Conservation (phyloP, 208 protist species). For the Leishmania martiniquensis region DNA sequence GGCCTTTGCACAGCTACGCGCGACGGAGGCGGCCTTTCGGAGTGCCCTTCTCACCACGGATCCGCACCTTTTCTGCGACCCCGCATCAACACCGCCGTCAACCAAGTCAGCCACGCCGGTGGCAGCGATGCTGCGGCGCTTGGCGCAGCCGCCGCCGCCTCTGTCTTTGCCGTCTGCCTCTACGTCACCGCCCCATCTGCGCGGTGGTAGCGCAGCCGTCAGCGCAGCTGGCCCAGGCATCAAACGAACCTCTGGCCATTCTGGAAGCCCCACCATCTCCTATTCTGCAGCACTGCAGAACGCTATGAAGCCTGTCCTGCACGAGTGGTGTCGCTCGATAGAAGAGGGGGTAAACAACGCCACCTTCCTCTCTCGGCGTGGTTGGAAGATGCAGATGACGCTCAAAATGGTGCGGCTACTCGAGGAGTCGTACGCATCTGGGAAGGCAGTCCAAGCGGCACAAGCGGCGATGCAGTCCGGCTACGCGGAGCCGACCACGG, state of each 20-base stretch:
- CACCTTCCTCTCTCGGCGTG: slow-evolving; percentile 1
- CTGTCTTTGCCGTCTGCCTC: neutral
- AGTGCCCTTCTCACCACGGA: slow-evolving; percentile 26
- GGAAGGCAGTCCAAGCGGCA: slow-evolving; percentile 11
- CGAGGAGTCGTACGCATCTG: slow-evolving; percentile 28
- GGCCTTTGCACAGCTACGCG: slow-evolving; percentile 18
- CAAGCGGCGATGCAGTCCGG: slow-evolving; percentile 12
- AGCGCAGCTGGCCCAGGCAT: neutral
- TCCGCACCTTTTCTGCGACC: slow-evolving; percentile 18
- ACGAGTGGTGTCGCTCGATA: slow-evolving; percentile 25
- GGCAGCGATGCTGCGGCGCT: neutral
- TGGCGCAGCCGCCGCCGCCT: neutral
- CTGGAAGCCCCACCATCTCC: neutral
- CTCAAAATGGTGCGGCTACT: slow-evolving; percentile 23
- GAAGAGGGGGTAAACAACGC: slow-evolving; percentile 8
- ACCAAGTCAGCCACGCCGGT: neutral
- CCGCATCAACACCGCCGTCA: slow-evolving; percentile 7
- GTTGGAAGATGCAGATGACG: slow-evolving; percentile 9
- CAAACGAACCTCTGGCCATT: neutral
- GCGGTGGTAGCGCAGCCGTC: neutral
- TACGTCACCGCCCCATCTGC: neutral
- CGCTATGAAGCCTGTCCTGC: slow-evolving; percentile 27
- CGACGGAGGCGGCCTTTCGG: slow-evolving; percentile 27
- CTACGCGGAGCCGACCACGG: neutral
- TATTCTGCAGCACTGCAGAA: slow-evolving; percentile 20